Evolutionary conservation across 495 filamentous ascomycete genomes (phyloP).

Genomic region (Talaromyces trachyspermus): DNA sequence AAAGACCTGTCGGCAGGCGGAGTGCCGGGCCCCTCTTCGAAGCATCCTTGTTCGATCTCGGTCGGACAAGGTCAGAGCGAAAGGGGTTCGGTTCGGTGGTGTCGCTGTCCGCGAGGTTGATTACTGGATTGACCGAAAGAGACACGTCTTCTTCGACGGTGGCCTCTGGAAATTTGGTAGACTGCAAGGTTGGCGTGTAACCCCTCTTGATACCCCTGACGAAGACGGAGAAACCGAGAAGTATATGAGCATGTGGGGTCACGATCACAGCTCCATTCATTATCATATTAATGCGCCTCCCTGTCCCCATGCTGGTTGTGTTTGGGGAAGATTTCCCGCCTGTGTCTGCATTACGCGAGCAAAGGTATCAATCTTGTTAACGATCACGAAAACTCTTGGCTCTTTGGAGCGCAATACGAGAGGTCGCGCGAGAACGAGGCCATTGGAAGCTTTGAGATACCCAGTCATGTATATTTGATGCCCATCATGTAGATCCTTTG

Average conservation of each 20-base stretch:
- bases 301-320: not conserved
- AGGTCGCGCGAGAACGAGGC: not conserved
- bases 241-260: constrained; percentile 19
- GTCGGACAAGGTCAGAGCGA: constrained; percentile 4
- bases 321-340: not conserved
- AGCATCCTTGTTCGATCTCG: not conserved
- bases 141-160: constrained; percentile 13
- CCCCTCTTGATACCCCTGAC: constrained; percentile 14
- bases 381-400: not conserved
- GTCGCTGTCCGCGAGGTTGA: constrained; percentile 10
- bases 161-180: constrained; percentile 12
- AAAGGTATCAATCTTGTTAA: not conserved
- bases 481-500: not conserved
- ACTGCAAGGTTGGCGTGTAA: constrained; percentile 18
- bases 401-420: not conserved
- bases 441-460: not conserved
- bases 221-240: constrained; percentile 18
- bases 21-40: constrained; percentile 19
- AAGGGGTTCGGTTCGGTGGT: constrained; percentile 20
- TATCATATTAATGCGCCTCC: not conserved
- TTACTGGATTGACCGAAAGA: constrained; percentile 15
- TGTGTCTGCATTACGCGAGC: not conserved
- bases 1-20: constrained; percentile 12
- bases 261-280: constrained; percentile 1
- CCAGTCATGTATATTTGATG: not conserved